phyloP scores from a whole-genome alignment of 2,329 filamentous ascomycete species.

The Fusarium aywerte region DNA sequence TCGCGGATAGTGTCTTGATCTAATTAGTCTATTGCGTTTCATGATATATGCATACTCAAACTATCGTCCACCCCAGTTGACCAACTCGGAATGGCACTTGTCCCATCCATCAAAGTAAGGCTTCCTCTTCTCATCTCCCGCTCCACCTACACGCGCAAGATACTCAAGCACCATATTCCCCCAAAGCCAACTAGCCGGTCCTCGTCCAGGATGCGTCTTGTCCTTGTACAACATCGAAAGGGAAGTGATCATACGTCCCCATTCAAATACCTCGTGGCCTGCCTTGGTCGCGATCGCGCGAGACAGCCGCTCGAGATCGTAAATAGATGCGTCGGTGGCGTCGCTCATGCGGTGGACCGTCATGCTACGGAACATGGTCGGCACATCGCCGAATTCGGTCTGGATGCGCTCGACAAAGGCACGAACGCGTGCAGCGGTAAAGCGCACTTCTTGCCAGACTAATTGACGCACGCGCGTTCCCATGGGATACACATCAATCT shows the following conservation, averaged over 20 bases:
- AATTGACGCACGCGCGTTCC: conserved; percentile 27
- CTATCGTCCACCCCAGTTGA: conserved; percentile 34
- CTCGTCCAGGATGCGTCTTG: conserved; percentile 35
- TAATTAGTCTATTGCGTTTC: conserved; percentile 19
- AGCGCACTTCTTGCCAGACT: conserved; percentile 37
- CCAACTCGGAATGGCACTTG: conserved; percentile 28
- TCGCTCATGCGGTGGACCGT: conserved; percentile 34
- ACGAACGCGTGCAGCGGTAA: conserved; percentile 24
- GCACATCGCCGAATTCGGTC: conserved; percentile 19
- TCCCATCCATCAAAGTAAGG: conserved; percentile 38
- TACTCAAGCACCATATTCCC: conserved; percentile 39
- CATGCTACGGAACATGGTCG: conserved; percentile 33
- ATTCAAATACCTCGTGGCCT: conserved; percentile 36
- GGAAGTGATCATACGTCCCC: conserved; percentile 31
- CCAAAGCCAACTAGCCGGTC: conserved; percentile 40
- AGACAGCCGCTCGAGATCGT: conserved; percentile 31
- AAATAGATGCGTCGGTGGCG: conserved; percentile 26
- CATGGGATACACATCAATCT: conserved; percentile 31
- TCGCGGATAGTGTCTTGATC: background rate
- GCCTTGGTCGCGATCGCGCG: conserved; percentile 34
- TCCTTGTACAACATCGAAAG: conserved; percentile 40
- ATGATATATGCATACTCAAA: background rate
- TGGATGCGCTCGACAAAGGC: conserved; percentile 25
- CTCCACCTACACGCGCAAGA: conserved; percentile 23
- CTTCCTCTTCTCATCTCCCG: conserved; percentile 19